These are phyloP conservation scores for Chlamydomonas reinhardtii DNA, from an alignment of 163 green algal species.

Conservation along the genomic window DNA sequence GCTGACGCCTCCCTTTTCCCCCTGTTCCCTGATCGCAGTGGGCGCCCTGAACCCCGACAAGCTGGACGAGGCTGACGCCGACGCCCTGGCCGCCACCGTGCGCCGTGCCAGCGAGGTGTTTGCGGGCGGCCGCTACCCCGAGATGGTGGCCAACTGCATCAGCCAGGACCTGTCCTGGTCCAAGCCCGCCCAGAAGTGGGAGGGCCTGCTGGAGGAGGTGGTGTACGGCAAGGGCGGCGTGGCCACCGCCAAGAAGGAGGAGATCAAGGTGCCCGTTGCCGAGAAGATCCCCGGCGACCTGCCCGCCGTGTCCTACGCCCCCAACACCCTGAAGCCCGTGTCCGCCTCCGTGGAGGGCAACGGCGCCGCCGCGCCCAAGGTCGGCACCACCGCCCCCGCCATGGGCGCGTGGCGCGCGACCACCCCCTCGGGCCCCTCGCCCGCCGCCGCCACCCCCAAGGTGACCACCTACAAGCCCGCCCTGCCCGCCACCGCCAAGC, in stretches of 20 bases:
- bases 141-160: constrained; percentile 95
- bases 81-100: constrained; percentile 80
- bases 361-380: background rate
- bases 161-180: constrained; percentile 91
- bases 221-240: background rate
- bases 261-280: constrained; percentile 37
- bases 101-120: constrained; percentile 73
- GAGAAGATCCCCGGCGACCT: constrained; percentile 43
- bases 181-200: constrained; percentile 95
- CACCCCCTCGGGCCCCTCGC: background rate
- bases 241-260: constrained; percentile 29
- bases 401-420: constrained; percentile 41
- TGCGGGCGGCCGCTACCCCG: constrained; percentile 77
- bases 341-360: background rate
- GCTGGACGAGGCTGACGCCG: constrained; percentile 79
- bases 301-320: constrained; percentile 16
- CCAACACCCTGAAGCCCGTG: constrained; percentile 5
- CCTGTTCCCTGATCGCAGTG: constrained; percentile 59
- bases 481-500: background rate
- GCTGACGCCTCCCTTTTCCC: too few relatives aligned
- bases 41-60: constrained; percentile 88
- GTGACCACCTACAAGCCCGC: constrained; percentile 26
- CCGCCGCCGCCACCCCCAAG: background rate
- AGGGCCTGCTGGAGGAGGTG: constrained; percentile 88
- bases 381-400: background rate